These are phyloP conservation scores for Pseudocercospora fuligena DNA, from an alignment of 2,329 filamentous ascomycete species.

Conservation along the genomic window DNA sequence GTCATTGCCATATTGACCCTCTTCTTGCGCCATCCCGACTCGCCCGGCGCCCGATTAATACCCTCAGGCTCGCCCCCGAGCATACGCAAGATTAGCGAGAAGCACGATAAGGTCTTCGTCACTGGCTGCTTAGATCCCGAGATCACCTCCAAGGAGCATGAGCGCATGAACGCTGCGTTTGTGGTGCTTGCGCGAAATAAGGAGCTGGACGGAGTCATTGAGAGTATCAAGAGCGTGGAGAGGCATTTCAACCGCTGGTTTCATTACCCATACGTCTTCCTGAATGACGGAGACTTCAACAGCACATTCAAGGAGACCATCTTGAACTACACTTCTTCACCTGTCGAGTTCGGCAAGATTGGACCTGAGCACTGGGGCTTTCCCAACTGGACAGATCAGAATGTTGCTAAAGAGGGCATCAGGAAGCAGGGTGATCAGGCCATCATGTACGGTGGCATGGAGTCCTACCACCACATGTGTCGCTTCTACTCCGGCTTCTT, in stretches of 20 bases:
- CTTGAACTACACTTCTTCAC: constrained; percentile 83
- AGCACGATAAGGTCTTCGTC: constrained; percentile 95
- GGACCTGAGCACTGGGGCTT: constrained; percentile 91
- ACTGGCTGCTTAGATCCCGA: constrained; percentile 78
- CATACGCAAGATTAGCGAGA: constrained; percentile 92
- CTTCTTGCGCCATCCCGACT: constrained; percentile 85
- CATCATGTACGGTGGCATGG: constrained; percentile 99
- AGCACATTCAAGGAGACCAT: constrained; percentile 88
- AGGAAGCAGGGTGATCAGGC: constrained; percentile 94
- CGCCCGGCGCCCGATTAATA: constrained; percentile 80
- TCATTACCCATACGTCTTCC: constrained; percentile 96
- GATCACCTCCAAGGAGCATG: constrained; percentile 71
- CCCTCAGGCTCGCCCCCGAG: constrained; percentile 85
- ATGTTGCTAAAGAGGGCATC: constrained; percentile 94
- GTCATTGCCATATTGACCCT: constrained; percentile 88
- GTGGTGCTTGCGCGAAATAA: constrained; percentile 95
- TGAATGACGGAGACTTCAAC: constrained; percentile 98
- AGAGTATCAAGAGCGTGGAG: constrained; percentile 97
- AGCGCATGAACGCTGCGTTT: constrained; percentile 90
- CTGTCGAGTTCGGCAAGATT: constrained; percentile 93
- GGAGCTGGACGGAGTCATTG: constrained; percentile 92
- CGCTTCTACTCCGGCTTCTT: constrained; percentile 99
- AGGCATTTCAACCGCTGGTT: constrained; percentile 99
- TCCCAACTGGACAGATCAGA: constrained; percentile 93
- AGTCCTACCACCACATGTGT: constrained; percentile 99